phyloP scores from a whole-genome alignment of 768 basidiomycete genomes.

The Lactifluus piperatus region DNA sequence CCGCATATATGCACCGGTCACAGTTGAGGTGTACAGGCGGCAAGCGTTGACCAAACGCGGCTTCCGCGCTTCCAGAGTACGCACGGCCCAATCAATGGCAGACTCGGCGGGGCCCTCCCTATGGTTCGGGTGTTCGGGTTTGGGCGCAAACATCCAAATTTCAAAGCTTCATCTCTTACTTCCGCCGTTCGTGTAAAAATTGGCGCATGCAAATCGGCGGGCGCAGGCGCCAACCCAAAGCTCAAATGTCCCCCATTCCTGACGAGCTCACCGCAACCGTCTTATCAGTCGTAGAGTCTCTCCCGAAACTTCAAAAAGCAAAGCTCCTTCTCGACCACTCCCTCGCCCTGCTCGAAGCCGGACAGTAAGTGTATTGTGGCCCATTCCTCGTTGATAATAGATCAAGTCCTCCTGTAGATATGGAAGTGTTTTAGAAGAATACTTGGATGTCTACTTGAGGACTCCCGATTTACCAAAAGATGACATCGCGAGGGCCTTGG shows the following conservation, averaged over 20 bases:
- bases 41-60: background rate
- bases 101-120: too few species aligned
- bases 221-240: background rate
- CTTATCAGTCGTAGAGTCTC: slow-evolving; percentile 27
- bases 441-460: slow-evolving; percentile 54
- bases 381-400: background rate
- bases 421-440: slow-evolving; percentile 54
- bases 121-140: too few species aligned
- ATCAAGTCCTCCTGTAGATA: slow-evolving; percentile 33
- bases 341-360: slow-evolving; percentile 29
- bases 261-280: slow-evolving; percentile 32
- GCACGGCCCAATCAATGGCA: too few species aligned
- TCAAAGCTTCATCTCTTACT: background rate
- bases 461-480: slow-evolving; percentile 47
- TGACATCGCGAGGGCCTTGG: slow-evolving; percentile 44
- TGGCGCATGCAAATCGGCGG: background rate
- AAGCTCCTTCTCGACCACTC: slow-evolving; percentile 30
- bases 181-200: background rate
- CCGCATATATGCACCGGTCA: too few species aligned
- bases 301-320: slow-evolving; percentile 27
- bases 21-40: too few species aligned
- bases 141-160: background rate
- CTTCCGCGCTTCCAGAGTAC: background rate
- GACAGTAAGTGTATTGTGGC: slow-evolving; percentile 24
- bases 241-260: slow-evolving; percentile 2